phyloP scores from a whole-genome alignment of 1,139 yeast species.

The Saccharomycopsis hybrid region DNA sequence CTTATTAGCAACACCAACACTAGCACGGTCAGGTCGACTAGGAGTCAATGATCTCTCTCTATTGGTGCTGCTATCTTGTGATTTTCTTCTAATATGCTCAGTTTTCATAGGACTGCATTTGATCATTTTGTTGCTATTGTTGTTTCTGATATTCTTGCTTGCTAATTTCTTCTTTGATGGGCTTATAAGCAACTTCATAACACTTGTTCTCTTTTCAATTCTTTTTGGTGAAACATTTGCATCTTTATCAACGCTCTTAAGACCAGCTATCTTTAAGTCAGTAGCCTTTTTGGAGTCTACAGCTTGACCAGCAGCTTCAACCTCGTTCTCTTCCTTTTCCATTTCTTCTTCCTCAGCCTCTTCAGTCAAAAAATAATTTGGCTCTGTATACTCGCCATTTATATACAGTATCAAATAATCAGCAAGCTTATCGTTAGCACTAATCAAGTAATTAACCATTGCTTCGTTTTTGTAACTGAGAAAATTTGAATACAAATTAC shows the following conservation, averaged over 20 bases:
- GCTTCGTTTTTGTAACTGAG: slow-evolving; percentile 16
- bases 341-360: slow-evolving; percentile 1
- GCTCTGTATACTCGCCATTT: slow-evolving; percentile 4
- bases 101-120: neutral
- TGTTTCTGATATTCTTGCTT: neutral
- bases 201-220: slow-evolving; percentile 8
- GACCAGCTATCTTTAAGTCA: no score
- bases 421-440: slow-evolving; percentile 18
- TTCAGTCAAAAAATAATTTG: neutral
- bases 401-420: slow-evolving; percentile 16
- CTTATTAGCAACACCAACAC: no score
- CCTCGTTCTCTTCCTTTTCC: slow-evolving; percentile 2
- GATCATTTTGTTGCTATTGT: neutral
- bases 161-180: slow-evolving; percentile 17
- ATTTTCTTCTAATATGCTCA: neutral
- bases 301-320: neutral
- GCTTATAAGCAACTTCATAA: slow-evolving; percentile 16
- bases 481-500: slow-evolving; percentile 22
- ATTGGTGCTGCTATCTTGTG: no score
- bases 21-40: no score
- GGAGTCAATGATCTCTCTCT: neutral
- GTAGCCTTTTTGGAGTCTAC: no score
- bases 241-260: slow-evolving; percentile 15
- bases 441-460: slow-evolving; percentile 14
- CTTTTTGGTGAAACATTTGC: neutral